Evolutionary conservation across 2,329 filamentous ascomycete genomes (phyloP), one percentile per base, ranked within the genome.

Genomic region (Lachnellula hyalina): DNA sequence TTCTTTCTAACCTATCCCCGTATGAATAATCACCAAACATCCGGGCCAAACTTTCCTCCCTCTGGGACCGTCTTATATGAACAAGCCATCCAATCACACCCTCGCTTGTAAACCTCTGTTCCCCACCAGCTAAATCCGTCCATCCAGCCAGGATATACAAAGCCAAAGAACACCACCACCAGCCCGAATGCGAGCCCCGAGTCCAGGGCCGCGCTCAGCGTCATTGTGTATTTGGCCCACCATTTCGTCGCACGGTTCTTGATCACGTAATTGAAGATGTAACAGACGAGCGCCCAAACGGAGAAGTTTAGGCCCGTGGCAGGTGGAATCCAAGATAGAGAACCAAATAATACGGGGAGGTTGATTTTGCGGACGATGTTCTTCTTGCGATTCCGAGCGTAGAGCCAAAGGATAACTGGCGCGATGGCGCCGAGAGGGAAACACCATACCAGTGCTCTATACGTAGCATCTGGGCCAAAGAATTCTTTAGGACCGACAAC

Each of bases 141-240:
- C 75, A 86, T 87, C 76, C 79, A 82, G 0, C 88, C 88, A 0
- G 90, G 87, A 67, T 91, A 93, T n/a, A 94, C 80, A 61, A 95
- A 87, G 1, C 84, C 88, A 65, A 96, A 93, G 69, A 95, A 95
- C 25, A 94, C 85, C 4, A 93, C 81, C 9, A 95, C 84, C 36
- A 94, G 85, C 28, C 88, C 88, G 65, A 92, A 89, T 0, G 90
- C 90, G 19, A 95, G 75, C 0, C 90, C 89, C 1, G 87, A 91
- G 68, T 95, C 90, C 53, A 95, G 77, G 1, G 89, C 90, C 0
- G 90, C 90, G 55, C 86, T 90, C 51, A 95, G 75, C 4, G 89
- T 92, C 89, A 95, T 94, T 41, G 89, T 93, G 70, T 95, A 95
- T 72, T 95, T 94, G 47, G 83, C 84, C 90, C 90, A 95, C 90